Conservation (phyloP, 225 moss, liverwort and hornwort species). For the Marchantia paleacea region DNA sequence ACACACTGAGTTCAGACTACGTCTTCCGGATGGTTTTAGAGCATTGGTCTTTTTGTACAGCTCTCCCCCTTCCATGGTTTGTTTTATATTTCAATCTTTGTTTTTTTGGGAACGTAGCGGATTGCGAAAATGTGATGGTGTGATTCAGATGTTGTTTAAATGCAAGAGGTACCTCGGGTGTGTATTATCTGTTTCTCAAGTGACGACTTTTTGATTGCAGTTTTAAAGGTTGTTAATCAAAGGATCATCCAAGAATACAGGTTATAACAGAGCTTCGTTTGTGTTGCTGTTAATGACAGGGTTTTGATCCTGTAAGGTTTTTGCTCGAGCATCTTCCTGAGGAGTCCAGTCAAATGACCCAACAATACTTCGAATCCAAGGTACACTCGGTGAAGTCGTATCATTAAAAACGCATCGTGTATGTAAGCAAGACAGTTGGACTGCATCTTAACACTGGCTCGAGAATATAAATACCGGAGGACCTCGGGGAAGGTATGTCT, state of each 20-base stretch:
- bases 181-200: no score
- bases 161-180: no score
- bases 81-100: no score
- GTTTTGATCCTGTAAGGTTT: slow-evolving; percentile 82
- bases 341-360: slow-evolving; percentile 58
- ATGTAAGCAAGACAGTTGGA: background rate
- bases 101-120: no score
- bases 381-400: slow-evolving; percentile 33
- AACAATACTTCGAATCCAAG: slow-evolving; percentile 78
- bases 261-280: background rate
- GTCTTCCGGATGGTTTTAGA: no score
- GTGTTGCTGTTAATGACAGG: slow-evolving; percentile 33
- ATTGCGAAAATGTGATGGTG: no score
- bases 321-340: slow-evolving; percentile 77
- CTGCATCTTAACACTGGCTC: background rate
- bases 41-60: no score
- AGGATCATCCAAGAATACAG: background rate
- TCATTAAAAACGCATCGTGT: background rate
- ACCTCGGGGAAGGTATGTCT: background rate
- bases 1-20: no score
- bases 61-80: no score
- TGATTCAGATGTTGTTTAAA: no score
- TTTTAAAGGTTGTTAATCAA: no score
- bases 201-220: no score
- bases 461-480: background rate